These are phyloP conservation scores for Pyricularia sp. DNA, from an alignment of 2,329 filamentous ascomycete genomes.

Conservation along the genomic window DNA sequence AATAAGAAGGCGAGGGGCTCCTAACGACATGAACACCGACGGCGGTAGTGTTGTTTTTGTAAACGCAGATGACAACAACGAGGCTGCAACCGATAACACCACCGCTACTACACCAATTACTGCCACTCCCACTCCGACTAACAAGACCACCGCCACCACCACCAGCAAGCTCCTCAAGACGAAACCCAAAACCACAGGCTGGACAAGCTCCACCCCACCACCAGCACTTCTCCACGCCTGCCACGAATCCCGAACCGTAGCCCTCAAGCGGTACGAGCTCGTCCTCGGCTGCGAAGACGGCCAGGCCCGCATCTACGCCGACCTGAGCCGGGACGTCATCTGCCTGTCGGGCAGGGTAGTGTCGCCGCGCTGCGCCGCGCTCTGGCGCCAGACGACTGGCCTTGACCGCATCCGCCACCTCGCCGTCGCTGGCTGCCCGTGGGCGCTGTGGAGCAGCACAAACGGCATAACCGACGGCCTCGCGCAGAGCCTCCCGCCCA, in stretches of 20 bases:
- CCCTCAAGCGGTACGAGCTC: conserved; percentile 4
- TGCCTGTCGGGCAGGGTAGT: conserved; percentile 1
- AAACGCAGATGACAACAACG: neutral
- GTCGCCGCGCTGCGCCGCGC: neutral
- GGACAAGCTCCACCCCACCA: conserved; percentile 1
- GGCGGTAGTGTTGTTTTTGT: neutral
- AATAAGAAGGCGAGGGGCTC: neutral
- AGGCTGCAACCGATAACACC: no score
- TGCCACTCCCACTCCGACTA: neutral
- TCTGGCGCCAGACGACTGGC: conserved; percentile 2
- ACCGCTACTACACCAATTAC: neutral
- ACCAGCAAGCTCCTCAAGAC: neutral
- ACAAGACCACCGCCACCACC: neutral
- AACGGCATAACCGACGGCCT: conserved; percentile 4
- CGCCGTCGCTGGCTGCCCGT: conserved; percentile 2
- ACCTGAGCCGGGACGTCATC: conserved; percentile 4
- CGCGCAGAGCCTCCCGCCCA: conserved; percentile 6
- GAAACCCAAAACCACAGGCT: neutral
- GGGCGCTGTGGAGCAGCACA: conserved; percentile 6
- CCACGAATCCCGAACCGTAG: conserved; percentile 6
- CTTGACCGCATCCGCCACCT: conserved; percentile 4
- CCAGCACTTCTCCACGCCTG: conserved; percentile 7
- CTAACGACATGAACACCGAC: neutral
- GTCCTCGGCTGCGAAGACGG: neutral
- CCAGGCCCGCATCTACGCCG: conserved; percentile 5